Conservation (phyloP, 108 stramenopile genomes). For the Skeletonema potamos region DNA sequence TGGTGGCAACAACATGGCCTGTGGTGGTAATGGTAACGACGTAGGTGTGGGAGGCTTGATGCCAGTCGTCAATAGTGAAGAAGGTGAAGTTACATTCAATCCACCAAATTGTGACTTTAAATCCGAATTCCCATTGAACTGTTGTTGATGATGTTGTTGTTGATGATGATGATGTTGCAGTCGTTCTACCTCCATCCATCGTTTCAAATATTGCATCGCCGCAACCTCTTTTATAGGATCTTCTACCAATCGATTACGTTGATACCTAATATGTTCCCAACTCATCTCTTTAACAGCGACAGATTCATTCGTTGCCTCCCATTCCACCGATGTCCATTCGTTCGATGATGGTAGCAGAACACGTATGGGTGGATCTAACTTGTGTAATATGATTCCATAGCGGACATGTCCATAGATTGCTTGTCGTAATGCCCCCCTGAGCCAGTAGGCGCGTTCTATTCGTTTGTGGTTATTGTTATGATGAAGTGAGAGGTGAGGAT, state of each 20-base stretch:
- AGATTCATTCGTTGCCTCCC: constrained; percentile 74
- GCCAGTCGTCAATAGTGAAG: background rate
- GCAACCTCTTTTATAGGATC: constrained; percentile 86
- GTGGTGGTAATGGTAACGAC: background rate
- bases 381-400: constrained; percentile 68
- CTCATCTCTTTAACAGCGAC: constrained; percentile 87
- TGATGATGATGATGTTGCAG: constrained; percentile 18
- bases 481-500: background rate
- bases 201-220: constrained; percentile 78
- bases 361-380: constrained; percentile 32
- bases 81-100: constrained; percentile 18
- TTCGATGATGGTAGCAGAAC: constrained; percentile 17
- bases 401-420: constrained; percentile 84
- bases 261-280: constrained; percentile 71
- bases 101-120: constrained; percentile 16
- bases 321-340: constrained; percentile 54
- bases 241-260: constrained; percentile 69
- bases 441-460: constrained; percentile 72
- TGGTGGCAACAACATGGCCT: constrained; percentile 12
- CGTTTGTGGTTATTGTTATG: constrained; percentile 14
- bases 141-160: constrained; percentile 19
- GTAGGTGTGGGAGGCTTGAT: background rate
- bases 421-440: constrained; percentile 74
- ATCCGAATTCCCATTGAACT: background rate
- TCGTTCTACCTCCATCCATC: constrained; percentile 34